Conservation (phyloP, 805 yeast species). For the Kluyveromyces nonfermentans region DNA sequence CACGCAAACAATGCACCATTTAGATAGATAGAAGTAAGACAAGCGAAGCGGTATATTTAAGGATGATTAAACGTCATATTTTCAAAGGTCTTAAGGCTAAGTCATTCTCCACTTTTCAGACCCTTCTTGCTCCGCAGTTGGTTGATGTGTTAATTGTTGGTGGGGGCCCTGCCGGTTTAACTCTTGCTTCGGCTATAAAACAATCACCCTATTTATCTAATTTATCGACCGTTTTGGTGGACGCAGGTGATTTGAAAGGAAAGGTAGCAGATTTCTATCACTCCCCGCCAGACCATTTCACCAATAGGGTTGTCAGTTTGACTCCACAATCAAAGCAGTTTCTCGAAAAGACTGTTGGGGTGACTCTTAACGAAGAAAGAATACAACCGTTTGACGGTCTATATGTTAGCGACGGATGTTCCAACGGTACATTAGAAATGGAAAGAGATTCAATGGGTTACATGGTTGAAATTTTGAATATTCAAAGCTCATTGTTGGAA, state of each 20-base stretch:
- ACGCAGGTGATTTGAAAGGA: constrained; percentile 51
- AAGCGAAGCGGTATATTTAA: background rate
- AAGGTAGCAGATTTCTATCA: constrained; percentile 35
- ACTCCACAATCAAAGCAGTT: constrained; percentile 73
- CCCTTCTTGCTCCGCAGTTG: constrained; percentile 14
- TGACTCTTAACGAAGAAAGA: constrained; percentile 66
- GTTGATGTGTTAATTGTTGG: constrained; percentile 83
- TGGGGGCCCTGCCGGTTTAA: constrained; percentile 95
- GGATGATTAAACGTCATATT: background rate
- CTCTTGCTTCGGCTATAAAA: constrained; percentile 74
- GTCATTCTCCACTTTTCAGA: background rate
- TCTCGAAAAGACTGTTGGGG: constrained; percentile 62
- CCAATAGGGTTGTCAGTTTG: constrained; percentile 77
- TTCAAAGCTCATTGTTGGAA: constrained; percentile 63
- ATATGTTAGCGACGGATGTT: constrained; percentile 76
- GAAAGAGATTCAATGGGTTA: constrained; percentile 52
- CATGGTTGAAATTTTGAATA: constrained; percentile 85
- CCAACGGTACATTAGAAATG: constrained; percentile 62
- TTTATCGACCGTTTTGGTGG: constrained; percentile 60
- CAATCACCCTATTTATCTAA: constrained; percentile 51
- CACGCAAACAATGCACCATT: background rate
- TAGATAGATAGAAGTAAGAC: background rate
- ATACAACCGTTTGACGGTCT: constrained; percentile 73
- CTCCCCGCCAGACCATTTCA: constrained; percentile 37
- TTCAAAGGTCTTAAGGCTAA: background rate